Conservation (phyloP, 164 flowering plant species). For the Annona cherimola region DNA sequence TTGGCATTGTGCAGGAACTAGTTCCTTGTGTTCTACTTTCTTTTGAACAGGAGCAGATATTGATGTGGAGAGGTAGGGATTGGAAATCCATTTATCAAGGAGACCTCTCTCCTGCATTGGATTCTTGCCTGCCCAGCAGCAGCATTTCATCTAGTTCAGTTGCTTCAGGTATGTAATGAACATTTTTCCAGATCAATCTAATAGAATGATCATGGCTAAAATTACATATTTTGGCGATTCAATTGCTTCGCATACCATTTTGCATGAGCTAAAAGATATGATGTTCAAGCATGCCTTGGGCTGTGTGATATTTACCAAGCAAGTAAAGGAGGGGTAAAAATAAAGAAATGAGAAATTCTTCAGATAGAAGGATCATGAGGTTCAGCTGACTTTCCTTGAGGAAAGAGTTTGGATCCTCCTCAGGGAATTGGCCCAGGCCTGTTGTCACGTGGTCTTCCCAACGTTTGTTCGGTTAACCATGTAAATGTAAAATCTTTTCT, state of each 20-base stretch:
- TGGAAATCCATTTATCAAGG: slow-evolving; percentile 73
- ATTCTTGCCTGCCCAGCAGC: slow-evolving; percentile 7
- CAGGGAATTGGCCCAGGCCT: no score
- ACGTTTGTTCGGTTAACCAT: no score
- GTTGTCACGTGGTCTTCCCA: no score
- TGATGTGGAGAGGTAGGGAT: slow-evolving; percentile 81
- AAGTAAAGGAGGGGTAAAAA: no score
- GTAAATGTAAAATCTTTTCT: no score
- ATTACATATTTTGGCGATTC: background rate
- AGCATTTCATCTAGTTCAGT: slow-evolving; percentile 14
- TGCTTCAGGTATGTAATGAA: slow-evolving; percentile 34
- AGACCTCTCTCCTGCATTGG: slow-evolving; percentile 13
- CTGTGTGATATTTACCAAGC: no score
- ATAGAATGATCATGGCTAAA: background rate
- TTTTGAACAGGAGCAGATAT: slow-evolving; percentile 84
- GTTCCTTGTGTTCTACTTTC: slow-evolving; percentile 95
- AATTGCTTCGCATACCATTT: background rate
- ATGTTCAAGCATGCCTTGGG: no score
- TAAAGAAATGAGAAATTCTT: no score
- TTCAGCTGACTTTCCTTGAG: no score
- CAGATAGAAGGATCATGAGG: no score
- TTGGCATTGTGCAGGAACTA: slow-evolving; percentile 56
- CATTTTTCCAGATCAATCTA: background rate
- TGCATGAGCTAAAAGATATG: no score
- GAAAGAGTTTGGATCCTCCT: no score